Percentiles rank a stretch among this genome's conserved stretches.
Conservation (phyloP, 2,329 filamentous ascomycete species). For the Pyrenochaeta sp. region DNA sequence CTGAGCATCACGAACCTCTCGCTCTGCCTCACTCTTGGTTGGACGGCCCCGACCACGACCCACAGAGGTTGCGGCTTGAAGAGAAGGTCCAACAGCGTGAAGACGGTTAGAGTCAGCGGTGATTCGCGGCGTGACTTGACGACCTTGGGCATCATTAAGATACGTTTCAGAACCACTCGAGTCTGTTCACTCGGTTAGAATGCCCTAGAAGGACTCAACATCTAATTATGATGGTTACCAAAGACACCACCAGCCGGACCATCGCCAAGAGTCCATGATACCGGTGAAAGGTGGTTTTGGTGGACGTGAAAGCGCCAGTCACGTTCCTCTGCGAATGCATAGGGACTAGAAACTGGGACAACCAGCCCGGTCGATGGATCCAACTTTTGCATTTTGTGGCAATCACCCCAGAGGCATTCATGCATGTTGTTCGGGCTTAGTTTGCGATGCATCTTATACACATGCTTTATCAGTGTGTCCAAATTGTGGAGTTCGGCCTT, state of each 20-base stretch:
- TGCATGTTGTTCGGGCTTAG: conserved; percentile 43
- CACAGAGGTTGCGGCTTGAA: conserved; percentile 28
- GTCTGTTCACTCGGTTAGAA: conserved; percentile 38
- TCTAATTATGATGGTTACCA: conserved; percentile 57
- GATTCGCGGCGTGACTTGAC: conserved; percentile 57
- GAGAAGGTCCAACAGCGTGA: conserved; percentile 5
- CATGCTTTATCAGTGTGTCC: conserved; percentile 65
- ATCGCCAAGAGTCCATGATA: conserved; percentile 67
- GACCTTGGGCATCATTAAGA: conserved; percentile 56
- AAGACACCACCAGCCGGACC: conserved; percentile 62
- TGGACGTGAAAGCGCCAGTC: conserved; percentile 62
- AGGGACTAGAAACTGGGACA: conserved; percentile 26
- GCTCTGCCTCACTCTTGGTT: conserved; percentile 41
- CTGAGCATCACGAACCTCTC: conserved; percentile 56
- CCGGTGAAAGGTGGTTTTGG: conserved; percentile 58
- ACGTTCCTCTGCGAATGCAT: conserved; percentile 48
- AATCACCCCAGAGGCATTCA: conserved; percentile 57
- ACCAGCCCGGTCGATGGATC: conserved; percentile 32
- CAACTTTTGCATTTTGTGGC: conserved; percentile 37
- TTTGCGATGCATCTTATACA: conserved; percentile 62
- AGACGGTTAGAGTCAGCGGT: conserved; percentile 26
- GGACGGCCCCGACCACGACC: conserved; percentile 42
- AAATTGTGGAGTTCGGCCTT: conserved; percentile 67
- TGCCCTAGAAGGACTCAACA: conserved; percentile 11
- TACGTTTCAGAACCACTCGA: conserved; percentile 55